Percentiles rank a stretch among this genome's conserved stretches.
Evolutionary conservation across 129 eudicot species (phyloP).

Genomic region (Flaveria brownii): DNA sequence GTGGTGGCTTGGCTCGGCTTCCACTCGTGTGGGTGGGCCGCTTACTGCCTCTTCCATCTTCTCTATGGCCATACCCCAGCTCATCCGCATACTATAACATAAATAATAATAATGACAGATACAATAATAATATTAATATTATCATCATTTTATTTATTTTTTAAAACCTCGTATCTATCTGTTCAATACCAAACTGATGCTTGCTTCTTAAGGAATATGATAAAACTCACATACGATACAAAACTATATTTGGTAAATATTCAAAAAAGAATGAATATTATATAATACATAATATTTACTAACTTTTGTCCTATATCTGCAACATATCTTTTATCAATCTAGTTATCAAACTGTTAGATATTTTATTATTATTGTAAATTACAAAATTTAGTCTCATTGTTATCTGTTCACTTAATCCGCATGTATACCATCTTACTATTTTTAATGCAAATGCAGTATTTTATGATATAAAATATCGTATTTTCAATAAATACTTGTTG

Average conservation of each 20-base stretch:
- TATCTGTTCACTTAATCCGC: no score
- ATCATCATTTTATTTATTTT: background rate
- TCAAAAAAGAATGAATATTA: background rate
- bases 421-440: no score
- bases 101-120: background rate
- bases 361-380: no score
- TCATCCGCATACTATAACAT: background rate
- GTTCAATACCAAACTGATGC: background rate
- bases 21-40: background rate
- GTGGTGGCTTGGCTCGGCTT: slow-evolving; percentile 31
- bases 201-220: background rate
- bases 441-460: no score
- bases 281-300: no score
- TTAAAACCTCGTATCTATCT: background rate
- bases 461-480: no score
- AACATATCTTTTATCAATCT: no score
- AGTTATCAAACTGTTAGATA: no score
- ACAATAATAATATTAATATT: background rate
- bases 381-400: no score
- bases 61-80: slow-evolving; percentile 24
- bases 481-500: no score
- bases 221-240: background rate
- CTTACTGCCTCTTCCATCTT: slow-evolving; percentile 34
- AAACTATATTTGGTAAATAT: background rate
- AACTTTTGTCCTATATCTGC: background rate